Percentiles rank a stretch among this genome's conserved stretches.
phyloP scores from a whole-genome alignment of 2,329 filamentous ascomycete species.

The Aureobasidium vineae region DNA sequence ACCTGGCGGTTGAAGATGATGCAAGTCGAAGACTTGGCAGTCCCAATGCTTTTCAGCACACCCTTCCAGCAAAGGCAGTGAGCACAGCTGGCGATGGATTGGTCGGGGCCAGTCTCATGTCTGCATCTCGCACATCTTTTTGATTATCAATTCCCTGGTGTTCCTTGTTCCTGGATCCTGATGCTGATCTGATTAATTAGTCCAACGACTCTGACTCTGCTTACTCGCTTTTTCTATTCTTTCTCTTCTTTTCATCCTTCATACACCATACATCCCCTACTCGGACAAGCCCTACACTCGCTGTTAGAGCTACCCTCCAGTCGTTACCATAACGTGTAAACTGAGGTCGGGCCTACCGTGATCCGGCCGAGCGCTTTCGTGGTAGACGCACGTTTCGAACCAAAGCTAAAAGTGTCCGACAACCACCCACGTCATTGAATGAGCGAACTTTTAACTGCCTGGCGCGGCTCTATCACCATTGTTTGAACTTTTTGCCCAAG shows the following conservation, averaged over 20 bases:
- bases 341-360: not conserved
- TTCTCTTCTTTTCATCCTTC: not conserved
- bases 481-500: not conserved
- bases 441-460: constrained; percentile 19
- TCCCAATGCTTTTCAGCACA: constrained; percentile 20
- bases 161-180: constrained; percentile 22
- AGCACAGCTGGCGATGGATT: constrained; percentile 5
- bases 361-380: constrained; percentile 13
- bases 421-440: constrained; percentile 22
- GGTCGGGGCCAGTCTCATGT: constrained; percentile 14
- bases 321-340: constrained; percentile 9
- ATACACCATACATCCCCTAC: not conserved
- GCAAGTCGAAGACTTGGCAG: constrained; percentile 18
- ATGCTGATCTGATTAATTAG: constrained; percentile 16
- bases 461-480: not conserved
- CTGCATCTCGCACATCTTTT: constrained; percentile 21
- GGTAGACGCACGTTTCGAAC: constrained; percentile 17
- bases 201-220: constrained; percentile 19
- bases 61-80: not conserved
- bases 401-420: constrained; percentile 13
- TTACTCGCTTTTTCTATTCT: not conserved
- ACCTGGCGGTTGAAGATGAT: constrained; percentile 24
- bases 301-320: not conserved
- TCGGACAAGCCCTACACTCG: constrained; percentile 5
- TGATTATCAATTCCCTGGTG: constrained; percentile 1